A percentile compares a stretch with the other conserved stretches of the same genome.
Evolutionary conservation across 2,329 filamentous ascomycete species (phyloP).

Genomic region (Calycina marina): DNA sequence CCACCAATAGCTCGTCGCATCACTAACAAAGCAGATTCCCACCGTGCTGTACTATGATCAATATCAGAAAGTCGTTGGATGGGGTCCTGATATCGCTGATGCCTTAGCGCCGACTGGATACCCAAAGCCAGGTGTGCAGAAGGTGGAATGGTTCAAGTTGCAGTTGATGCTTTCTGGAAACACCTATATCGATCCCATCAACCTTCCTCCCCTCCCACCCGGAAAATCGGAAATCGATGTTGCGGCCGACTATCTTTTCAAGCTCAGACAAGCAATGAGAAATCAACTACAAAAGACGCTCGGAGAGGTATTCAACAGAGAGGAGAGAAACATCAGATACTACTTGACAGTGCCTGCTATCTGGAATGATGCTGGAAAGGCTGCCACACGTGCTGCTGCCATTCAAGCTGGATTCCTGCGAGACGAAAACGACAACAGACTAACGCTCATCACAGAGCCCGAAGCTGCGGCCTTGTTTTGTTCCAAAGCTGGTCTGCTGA

Average conservation of each 20-base stretch:
- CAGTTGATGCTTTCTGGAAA: constrained; percentile 98
- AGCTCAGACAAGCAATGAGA: constrained; percentile 92
- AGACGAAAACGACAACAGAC: constrained; percentile 92
- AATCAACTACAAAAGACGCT: constrained; percentile 90
- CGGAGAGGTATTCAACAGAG: constrained; percentile 92
- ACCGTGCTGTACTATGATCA: constrained; percentile 99
- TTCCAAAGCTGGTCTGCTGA: constrained; percentile 88
- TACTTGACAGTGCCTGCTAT: constrained; percentile 98
- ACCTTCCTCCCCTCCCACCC: constrained; percentile 88
- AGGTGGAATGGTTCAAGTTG: constrained; percentile 99
- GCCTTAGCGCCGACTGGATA: constrained; percentile 93
- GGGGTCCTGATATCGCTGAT: constrained; percentile 96
- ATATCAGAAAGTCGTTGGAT: constrained; percentile 98
- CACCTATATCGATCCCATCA: constrained; percentile 98
- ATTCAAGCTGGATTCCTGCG: constrained; percentile 94
- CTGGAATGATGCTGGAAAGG: constrained; percentile 98
- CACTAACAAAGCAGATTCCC: constrained; percentile 53
- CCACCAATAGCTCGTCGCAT: constrained; percentile 1
- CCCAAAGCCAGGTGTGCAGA: constrained; percentile 93
- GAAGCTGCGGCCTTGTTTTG: constrained; percentile 97
- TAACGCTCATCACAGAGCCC: constrained; percentile 90
- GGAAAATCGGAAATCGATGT: constrained; percentile 99
- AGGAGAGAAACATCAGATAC: constrained; percentile 95
- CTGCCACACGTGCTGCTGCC: constrained; percentile 84
- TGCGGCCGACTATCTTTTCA: constrained; percentile 97